Base-by-base conservation (phyloP, 352 stramenopile genomes). In the Pythium utonaiense region DNA sequence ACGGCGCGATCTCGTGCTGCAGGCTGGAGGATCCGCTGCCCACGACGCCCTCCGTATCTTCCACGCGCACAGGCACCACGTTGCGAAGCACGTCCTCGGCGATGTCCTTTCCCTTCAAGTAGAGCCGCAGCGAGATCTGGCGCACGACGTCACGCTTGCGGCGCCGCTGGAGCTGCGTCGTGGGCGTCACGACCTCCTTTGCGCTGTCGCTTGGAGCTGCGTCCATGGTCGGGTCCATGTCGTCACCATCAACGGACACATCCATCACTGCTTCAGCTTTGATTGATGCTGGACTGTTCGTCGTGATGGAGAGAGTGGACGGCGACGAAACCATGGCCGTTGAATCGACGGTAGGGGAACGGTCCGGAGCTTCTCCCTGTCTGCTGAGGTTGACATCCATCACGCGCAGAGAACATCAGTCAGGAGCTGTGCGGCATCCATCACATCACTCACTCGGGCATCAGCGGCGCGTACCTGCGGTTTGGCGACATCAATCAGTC, bases 71-170 rank as follows among this genome's bases (percentile, higher is more conserved):
- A 3, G 69, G 67, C 21, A 77, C 78, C 33, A 89, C 77, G 64
- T 83, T 91, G 10, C 71, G 73, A 52, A 91, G 63, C 34, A 91
- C 72, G 54, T 87, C 77, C 22, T 76, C 71, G 27, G 84, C 83
- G 53, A 91, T 81, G 59, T 86, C 64, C 49, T 76, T 70, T 19
- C 73, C 79, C 55, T 88, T 91, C 25, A 89, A 62, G 66, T 89
- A 89, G 27, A 93, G 62, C 2, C 82, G 77, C 75, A 93, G 79
- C 40, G 82, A 91, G 51, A 91, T 75, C 56, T 91, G 81, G 31
- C 80, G 80, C 54, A 91, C 60, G n/a, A 89, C 69, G 49, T 89
- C 77, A 41, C 82, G 80, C 60, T 90, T 87, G 28, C 70, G 77
- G 33, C 67, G 70, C 3, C 62, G 68, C 56, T 63, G 53, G 25